A percentile compares a stretch with the other conserved stretches of the same genome.
Conservation (phyloP, 169 alveolate species). For the Plasmodium fragile region DNA sequence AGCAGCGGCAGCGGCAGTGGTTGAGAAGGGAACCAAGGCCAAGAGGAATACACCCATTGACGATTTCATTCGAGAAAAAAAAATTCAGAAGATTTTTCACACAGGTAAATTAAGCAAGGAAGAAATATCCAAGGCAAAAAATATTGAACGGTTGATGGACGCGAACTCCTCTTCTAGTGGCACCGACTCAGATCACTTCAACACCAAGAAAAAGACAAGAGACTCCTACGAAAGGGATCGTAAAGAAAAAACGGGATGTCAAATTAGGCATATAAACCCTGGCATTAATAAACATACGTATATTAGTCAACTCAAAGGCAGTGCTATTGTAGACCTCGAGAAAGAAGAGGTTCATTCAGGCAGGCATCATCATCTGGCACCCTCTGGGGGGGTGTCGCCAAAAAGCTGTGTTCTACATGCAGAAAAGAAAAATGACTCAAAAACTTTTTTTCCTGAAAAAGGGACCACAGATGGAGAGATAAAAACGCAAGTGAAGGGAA, state of each 20-base stretch:
- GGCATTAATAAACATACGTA: not conserved
- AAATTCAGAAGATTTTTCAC: conserved; percentile 24
- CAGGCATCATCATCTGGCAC: not conserved
- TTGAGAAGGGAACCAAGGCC: conserved; percentile 15
- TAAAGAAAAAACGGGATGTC: not conserved
- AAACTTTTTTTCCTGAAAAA: not conserved
- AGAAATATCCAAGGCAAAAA: conserved; percentile 51
- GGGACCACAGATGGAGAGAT: not conserved
- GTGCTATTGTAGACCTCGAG: not conserved
- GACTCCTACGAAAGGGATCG: conserved; percentile 30
- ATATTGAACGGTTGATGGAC: conserved; percentile 51
- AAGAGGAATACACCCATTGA: conserved; percentile 25
- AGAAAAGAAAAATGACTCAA: not conserved
- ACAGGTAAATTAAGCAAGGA: conserved; percentile 49
- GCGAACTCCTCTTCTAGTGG: conserved; percentile 37
- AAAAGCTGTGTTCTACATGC: not conserved
- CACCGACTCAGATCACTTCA: conserved; percentile 13
- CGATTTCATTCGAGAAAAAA: conserved; percentile 49
- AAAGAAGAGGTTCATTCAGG: not conserved
- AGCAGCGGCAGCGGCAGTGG: not conserved
- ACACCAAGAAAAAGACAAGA: conserved; percentile 26
- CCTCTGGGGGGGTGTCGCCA: too few relatives aligned
- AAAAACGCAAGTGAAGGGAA: not conserved
- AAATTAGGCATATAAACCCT: conserved; percentile 4
- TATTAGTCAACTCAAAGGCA: not conserved